A percentile compares a stretch with the other conserved stretches of the same genome.
Evolutionary conservation across 2,329 filamentous ascomycete genomes (phyloP).

Genomic region (Pseudofabraea citricarpa): DNA sequence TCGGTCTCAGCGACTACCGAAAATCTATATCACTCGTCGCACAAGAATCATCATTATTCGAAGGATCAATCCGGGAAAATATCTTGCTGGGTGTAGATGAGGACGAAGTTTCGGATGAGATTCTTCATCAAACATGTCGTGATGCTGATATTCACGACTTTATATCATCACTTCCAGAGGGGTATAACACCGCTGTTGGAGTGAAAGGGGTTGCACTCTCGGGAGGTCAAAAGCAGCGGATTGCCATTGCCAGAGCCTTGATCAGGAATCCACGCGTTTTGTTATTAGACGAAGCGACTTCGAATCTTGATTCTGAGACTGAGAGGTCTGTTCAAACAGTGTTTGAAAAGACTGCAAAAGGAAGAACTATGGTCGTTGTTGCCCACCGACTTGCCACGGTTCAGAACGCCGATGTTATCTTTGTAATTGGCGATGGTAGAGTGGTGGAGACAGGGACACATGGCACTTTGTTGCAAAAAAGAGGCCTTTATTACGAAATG

Average conservation of each 20-base stretch:
- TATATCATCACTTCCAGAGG: constrained; percentile 71
- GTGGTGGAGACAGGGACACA: constrained; percentile 21
- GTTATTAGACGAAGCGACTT: constrained; percentile 70
- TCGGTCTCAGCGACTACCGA: constrained; percentile 61
- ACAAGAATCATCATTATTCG: constrained; percentile 68
- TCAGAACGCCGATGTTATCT: constrained; percentile 23
- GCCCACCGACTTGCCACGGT: constrained; percentile 25
- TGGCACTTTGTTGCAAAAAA: constrained; percentile 10
- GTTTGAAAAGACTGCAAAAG: constrained; percentile 56
- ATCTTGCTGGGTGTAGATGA: constrained; percentile 57
- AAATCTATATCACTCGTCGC: constrained; percentile 62
- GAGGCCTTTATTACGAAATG: constrained; percentile 20
- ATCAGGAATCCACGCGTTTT: constrained; percentile 61
- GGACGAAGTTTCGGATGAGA: constrained; percentile 43
- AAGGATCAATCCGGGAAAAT: constrained; percentile 62
- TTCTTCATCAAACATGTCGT: constrained; percentile 73
- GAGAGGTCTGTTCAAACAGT: constrained; percentile 56
- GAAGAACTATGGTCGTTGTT: constrained; percentile 42
- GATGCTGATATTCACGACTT: constrained; percentile 93
- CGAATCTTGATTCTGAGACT: constrained; percentile 43
- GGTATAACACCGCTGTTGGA: constrained; percentile 86
- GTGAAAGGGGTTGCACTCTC: constrained; percentile 85
- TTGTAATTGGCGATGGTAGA: constrained; percentile 20
- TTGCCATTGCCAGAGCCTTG: constrained; percentile 74
- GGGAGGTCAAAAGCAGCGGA: constrained; percentile 91